Conservation (phyloP, 2,329 filamentous ascomycete genomes). For the Hypoxylon sp. region DNA sequence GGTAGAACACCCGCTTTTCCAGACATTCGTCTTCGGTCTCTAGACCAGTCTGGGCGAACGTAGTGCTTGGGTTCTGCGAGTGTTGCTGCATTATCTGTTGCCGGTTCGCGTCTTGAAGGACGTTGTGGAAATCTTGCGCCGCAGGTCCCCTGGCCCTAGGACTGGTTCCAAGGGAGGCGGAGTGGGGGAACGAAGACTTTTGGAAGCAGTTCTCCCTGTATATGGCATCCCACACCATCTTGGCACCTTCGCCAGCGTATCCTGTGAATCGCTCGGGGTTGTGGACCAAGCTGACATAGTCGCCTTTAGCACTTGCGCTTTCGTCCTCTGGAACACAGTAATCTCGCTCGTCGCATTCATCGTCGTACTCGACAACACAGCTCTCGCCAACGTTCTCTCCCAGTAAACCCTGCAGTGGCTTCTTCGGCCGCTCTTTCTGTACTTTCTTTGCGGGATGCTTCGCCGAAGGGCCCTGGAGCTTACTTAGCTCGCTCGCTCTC, state of each 20-base stretch:
- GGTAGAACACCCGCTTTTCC: slow-evolving; percentile 98
- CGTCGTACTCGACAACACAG: slow-evolving; percentile 96
- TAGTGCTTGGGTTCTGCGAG: slow-evolving; percentile 65
- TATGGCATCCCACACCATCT: slow-evolving; percentile 95
- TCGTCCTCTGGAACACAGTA: slow-evolving; percentile 98
- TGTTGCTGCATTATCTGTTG: slow-evolving; percentile 72
- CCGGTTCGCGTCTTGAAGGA: slow-evolving; percentile 69
- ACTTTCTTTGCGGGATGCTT: slow-evolving; percentile 83
- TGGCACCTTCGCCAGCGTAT: slow-evolving; percentile 84
- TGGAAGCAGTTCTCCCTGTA: slow-evolving; percentile 98
- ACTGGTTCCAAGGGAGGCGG: slow-evolving; percentile 64
- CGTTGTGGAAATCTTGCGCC: slow-evolving; percentile 70
- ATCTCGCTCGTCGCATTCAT: slow-evolving; percentile 95
- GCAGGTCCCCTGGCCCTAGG: slow-evolving; percentile 62
- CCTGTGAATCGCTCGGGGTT: slow-evolving; percentile 98
- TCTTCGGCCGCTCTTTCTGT: slow-evolving; percentile 76
- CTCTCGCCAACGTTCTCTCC: slow-evolving; percentile 92
- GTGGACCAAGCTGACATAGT: slow-evolving; percentile 93
- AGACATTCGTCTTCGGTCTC: slow-evolving; percentile 92
- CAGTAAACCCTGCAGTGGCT: slow-evolving; percentile 83
- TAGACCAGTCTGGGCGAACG: slow-evolving; percentile 72
- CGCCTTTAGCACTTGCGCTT: slow-evolving; percentile 84
- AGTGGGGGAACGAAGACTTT: slow-evolving; percentile 71
- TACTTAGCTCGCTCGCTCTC: slow-evolving; percentile 91
- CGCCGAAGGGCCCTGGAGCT: slow-evolving; percentile 91